phyloP scores from a whole-genome alignment of 129 eudicot genomes.

The Centaurea solstitialis region DNA sequence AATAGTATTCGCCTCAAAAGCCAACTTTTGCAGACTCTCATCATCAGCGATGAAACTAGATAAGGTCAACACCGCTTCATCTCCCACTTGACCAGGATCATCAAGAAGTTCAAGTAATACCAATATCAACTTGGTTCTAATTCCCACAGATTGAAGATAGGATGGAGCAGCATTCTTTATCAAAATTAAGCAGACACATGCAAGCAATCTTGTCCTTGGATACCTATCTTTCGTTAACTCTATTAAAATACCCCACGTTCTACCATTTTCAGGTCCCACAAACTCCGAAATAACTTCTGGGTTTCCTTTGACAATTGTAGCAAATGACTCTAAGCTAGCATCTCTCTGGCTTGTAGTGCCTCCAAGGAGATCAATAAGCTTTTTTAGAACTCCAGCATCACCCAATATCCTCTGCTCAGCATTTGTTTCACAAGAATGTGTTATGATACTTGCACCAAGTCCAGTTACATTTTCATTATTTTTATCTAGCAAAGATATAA shows the following conservation, averaged over 20 bases:
- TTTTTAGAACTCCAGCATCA: slow-evolving; percentile 74
- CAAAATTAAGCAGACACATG: slow-evolving; percentile 70
- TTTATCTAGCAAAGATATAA: slow-evolving; percentile 66
- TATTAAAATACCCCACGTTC: slow-evolving; percentile 50
- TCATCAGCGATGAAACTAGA: slow-evolving; percentile 63
- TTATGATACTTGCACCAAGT: slow-evolving; percentile 89
- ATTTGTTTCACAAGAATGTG: slow-evolving; percentile 73
- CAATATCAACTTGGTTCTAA: slow-evolving; percentile 62
- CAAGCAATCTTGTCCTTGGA: slow-evolving; percentile 86
- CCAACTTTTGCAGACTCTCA: slow-evolving; percentile 75
- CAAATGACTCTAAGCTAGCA: slow-evolving; percentile 87
- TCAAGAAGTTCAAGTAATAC: slow-evolving; percentile 86
- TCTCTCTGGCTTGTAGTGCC: slow-evolving; percentile 80
- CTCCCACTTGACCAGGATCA: slow-evolving; percentile 95
- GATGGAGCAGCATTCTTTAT: slow-evolving; percentile 58
- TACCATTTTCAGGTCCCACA: slow-evolving; percentile 74
- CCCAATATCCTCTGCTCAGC: slow-evolving; percentile 73
- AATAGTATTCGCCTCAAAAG: slow-evolving; percentile 66
- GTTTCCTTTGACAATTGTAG: slow-evolving; percentile 66
- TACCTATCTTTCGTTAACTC: slow-evolving; percentile 72
- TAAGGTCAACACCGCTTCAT: slow-evolving; percentile 86
- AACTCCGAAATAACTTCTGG: slow-evolving; percentile 64
- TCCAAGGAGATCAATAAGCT: slow-evolving; percentile 65
- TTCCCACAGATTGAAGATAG: slow-evolving; percentile 59
- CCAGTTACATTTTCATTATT: slow-evolving; percentile 83